Evolutionary conservation across 2,329 filamentous ascomycete species (phyloP).

Genomic region (Annulohypoxylon truncatum): DNA sequence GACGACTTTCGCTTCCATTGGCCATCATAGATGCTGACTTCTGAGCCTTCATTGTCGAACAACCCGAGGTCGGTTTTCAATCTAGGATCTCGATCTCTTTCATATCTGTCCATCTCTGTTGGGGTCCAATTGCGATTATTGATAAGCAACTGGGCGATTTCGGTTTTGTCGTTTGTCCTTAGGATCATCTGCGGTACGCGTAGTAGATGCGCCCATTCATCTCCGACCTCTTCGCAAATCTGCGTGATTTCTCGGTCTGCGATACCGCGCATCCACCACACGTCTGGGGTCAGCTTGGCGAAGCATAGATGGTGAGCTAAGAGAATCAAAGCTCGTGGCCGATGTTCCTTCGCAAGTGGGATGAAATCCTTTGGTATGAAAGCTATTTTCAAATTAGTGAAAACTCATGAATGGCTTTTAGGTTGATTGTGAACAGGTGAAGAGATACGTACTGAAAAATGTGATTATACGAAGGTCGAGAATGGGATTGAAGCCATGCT

Average conservation of each 20-base stretch:
- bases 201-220: slow-evolving; percentile 56
- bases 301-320: slow-evolving; percentile 65
- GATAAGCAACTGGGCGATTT: slow-evolving; percentile 57
- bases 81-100: slow-evolving; percentile 42
- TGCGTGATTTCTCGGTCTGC: slow-evolving; percentile 59
- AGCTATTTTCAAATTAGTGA: slow-evolving; percentile 40
- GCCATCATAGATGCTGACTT: slow-evolving; percentile 36
- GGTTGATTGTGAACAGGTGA: background rate
- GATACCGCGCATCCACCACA: slow-evolving; percentile 66
- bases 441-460: slow-evolving; percentile 55
- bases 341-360: slow-evolving; percentile 55
- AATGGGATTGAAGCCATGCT: slow-evolving; percentile 57
- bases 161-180: slow-evolving; percentile 48
- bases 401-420: too few species aligned
- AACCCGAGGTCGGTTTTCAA: slow-evolving; percentile 38
- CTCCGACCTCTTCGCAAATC: slow-evolving; percentile 55
- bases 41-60: slow-evolving; percentile 34
- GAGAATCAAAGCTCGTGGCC: slow-evolving; percentile 62
- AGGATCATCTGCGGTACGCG: slow-evolving; percentile 56
- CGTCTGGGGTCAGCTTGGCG: slow-evolving; percentile 54
- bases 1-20: slow-evolving; percentile 36
- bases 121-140: slow-evolving; percentile 58
- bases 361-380: slow-evolving; percentile 60
- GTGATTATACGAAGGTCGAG: slow-evolving; percentile 64
- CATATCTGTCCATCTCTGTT: slow-evolving; percentile 43